phyloP scores from a whole-genome alignment of 73 alveolate genomes.

The Paramecium caudatum region DNA sequence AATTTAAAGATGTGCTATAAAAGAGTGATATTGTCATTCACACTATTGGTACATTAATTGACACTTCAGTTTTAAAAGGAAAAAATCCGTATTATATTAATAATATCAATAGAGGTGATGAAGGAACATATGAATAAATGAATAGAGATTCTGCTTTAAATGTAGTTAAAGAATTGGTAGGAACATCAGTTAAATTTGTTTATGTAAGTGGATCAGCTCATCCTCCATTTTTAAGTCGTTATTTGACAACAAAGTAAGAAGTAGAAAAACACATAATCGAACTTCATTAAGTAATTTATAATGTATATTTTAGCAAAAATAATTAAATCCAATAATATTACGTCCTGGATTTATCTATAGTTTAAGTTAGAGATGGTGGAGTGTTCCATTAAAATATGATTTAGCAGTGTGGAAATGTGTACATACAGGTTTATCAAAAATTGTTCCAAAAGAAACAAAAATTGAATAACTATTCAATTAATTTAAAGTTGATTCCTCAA shows the following conservation, averaged over 20 bases:
- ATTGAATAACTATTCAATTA: constrained; percentile 41
- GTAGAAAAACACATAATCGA: constrained; percentile 68
- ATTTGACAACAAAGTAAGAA: constrained; percentile 73
- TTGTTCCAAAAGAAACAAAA: constrained; percentile 12
- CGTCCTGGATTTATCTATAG: constrained; percentile 76
- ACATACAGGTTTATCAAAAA: neutral
- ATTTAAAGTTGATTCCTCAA: constrained; percentile 55
- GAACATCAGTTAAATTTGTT: constrained; percentile 50
- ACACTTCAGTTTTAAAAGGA: constrained; percentile 5
- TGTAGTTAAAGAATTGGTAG: neutral
- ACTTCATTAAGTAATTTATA: neutral
- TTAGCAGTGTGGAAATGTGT: constrained; percentile 51
- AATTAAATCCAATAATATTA: constrained; percentile 38
- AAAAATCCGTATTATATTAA: constrained; percentile 6
- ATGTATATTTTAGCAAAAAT: neutral
- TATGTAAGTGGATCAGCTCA: constrained; percentile 74
- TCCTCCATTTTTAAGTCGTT: constrained; percentile 71
- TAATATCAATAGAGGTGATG: constrained; percentile 8
- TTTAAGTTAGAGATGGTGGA: constrained; percentile 74
- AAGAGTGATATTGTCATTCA: constrained; percentile 54
- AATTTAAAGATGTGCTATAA: constrained; percentile 15
- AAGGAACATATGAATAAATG: constrained; percentile 68
- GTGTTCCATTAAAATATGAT: constrained; percentile 51
- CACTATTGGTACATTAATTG: constrained; percentile 61
- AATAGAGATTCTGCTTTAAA: constrained; percentile 55